phyloP scores from a whole-genome alignment of 768 basidiomycete genomes.

The Suillus decipiens region DNA sequence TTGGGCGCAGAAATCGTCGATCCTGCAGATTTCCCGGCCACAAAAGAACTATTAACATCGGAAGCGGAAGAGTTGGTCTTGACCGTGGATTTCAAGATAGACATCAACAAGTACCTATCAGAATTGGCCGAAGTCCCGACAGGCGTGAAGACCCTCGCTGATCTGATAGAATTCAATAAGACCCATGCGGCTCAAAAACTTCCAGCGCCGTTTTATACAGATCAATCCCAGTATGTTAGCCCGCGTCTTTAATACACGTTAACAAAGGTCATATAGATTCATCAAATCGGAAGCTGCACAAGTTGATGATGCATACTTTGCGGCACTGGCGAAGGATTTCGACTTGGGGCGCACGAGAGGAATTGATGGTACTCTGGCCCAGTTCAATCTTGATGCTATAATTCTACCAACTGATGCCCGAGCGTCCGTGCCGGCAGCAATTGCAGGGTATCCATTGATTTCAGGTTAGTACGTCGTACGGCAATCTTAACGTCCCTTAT shows the following conservation, averaged over 20 bases:
- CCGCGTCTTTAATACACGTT: not conserved
- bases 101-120: constrained; percentile 41
- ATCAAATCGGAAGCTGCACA: not conserved
- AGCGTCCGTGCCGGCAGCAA: not conserved
- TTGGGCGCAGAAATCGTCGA: constrained; percentile 52
- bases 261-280: not conserved
- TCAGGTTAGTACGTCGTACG: not conserved
- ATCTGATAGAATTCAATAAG: constrained; percentile 55
- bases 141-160: constrained; percentile 55
- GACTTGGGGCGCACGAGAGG: not conserved
- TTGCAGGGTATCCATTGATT: not conserved
- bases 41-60: constrained; percentile 40
- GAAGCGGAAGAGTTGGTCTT: constrained; percentile 54
- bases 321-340: not conserved
- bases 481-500: not conserved
- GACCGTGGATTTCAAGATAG: constrained; percentile 55
- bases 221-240: constrained; percentile 21
- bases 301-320: not conserved
- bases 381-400: not conserved
- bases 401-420: not conserved
- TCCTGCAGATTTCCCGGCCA: constrained; percentile 55
- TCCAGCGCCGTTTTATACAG: constrained; percentile 27
- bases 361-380: not conserved
- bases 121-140: constrained; percentile 51
- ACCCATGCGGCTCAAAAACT: constrained; percentile 48